Base-by-base conservation (phyloP, 257 asterid genomes). In the Nicotiana attenuata region DNA sequence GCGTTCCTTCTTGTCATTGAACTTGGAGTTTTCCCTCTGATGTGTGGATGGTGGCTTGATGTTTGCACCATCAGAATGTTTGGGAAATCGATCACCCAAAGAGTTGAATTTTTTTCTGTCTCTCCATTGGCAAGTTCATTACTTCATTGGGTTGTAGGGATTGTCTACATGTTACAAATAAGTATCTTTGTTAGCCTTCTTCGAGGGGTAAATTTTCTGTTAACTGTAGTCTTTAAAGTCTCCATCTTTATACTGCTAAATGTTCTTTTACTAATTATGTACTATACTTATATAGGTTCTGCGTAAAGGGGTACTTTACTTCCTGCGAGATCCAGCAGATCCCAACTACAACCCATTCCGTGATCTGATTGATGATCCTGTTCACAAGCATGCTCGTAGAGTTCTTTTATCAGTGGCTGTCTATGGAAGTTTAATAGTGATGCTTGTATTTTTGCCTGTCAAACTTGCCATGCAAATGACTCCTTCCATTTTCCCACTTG, bases 11-110 rank as follows among this genome's bases (percentile, higher is more conserved):
- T 96, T 87, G 99, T 96, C 26, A 94, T 96, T 85, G 99, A 96
- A 83, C 99, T 96, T 60, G 99, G 99, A 20, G 98, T 94, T 79
- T 96, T 96, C 82, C 99, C 99, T 82, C 86, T 96, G 85, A 92
- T 96, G 98, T 96, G 99, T 63, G 99, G 99, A 17, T 96, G 99
- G 99, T 96, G 99, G 98, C 91, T 96, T 87, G 99, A 96, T 91
- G 89, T 96, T 81, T 96, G 99, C 85, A 96, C 99, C 14, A 87
- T 94, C 84, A 91, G 92, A 88, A 92, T 96, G 99, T 96, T 96
- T 71, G 98, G 98, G 81, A 96, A 92, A 85, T 88, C 98, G 15
- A 88, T 96, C 81, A 89, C 97, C 10, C 98, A 96, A 85, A 93
- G 99, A 81, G 94, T 96, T 38, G 98, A 94, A 86, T 96, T 96